Base-by-base conservation (phyloP, 805 yeast genomes). In the Yarrowia porcina region DNA sequence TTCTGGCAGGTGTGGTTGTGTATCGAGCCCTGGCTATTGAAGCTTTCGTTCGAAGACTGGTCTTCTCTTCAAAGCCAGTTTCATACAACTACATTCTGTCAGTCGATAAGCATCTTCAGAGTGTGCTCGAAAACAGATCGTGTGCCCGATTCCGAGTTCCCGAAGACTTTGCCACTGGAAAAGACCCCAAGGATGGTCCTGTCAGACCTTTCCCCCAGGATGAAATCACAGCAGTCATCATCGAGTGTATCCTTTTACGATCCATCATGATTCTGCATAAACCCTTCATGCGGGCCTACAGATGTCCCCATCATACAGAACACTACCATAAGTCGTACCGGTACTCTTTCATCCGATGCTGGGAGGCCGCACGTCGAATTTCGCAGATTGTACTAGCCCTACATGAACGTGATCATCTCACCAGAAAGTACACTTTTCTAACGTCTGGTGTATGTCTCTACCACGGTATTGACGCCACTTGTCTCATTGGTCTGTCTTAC, bases 271-370 rank as follows among this genome's bases (percentile, higher is more conserved):
- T 41, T 9, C 49, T 56, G 7, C 61, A 56, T 23, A 56, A 56
- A 8, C 61, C 61, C 11, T 56, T 56, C 49, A 56, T 56, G 61
- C 27, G 61, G 6, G 61, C 61, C 11, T 56, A 56, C 39, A 18
- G 61, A 39, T 56, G 61, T 15, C 61, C 61, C 5, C 61, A 39
- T 12, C 28, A 39, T n/a, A 56, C 47, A 13, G 61, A 56, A 38
- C 61, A 56, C 49, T 56, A 39, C 49, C 47, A 56, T 38, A 56
- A 56, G 21, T 39, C 61, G 20, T 56, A 56, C 49, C 35, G 49
- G 30, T 56, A 28, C 42, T 56, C 61, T 15, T 56, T 56, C 9
- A 32, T 56, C 17, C 35, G 49, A 20, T 56, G 61, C 21, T 56
- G 61, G 61, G 49, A 56, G 30, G 61, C 61, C 5, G 61, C 61